Evolutionary conservation across 805 yeast species (phyloP), one percentile per base, ranked within the genome.

Genomic region (Schwanniomyces sp.): DNA sequence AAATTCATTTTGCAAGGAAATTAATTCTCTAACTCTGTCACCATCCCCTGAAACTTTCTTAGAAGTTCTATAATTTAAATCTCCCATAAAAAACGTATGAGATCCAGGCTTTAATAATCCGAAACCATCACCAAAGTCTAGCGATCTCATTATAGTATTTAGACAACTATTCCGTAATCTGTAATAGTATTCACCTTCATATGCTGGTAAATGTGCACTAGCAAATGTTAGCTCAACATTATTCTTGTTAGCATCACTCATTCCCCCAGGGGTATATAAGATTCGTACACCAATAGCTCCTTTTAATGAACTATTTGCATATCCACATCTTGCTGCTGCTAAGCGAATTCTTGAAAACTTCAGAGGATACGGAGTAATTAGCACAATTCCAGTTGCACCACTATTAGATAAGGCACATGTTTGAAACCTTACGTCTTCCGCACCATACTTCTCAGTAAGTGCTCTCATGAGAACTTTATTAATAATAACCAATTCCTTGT

Each of bases 71-170:
- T 87, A 91, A 61, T 91, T 91, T 56, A 91, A 70, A 64, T 91
- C 98, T 0, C 98, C 98, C 75, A 88, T 67, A 44, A 91, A 63
- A 57, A 91, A 85, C 5, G 84, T 66, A 59, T 87, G 96, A 9
- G 76, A 56, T 1, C 65, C 54, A 0, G 84, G 82, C 50, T 78
- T 78, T 39, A 83, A 60, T 24, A 79, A 64, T 21, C 82, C 77
- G 56, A 63, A 74, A 4, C 81, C 84, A 53, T 84, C 85, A 10
- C 75, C 78, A 58, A 86, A 84, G 46, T 76, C 80, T 41, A 87
- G 59, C 4, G 80, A 75, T 28, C 79, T 70, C 56, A 82, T 72
- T 2, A 88, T 64, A 2, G 68, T 64, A 29, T 65, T 54, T 30
- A 81, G 70, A 57, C 87, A 84, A 3, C 58, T 51, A 55, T 86